Conservation (phyloP, 2,329 filamentous ascomycete genomes). For the Stagonosporopsis tanaceti region DNA sequence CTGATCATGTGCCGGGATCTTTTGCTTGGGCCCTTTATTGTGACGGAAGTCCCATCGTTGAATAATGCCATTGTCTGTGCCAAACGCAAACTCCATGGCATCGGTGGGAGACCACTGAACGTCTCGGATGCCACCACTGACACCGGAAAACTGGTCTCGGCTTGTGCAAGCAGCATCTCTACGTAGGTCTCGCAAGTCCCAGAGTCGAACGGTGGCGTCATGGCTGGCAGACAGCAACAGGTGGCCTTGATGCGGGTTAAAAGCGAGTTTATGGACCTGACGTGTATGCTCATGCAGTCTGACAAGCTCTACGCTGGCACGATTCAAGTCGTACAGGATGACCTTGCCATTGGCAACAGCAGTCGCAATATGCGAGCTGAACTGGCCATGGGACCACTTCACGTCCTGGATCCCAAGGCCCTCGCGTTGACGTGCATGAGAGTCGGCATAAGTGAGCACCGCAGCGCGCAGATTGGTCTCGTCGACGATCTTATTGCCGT, state of each 20-base stretch:
- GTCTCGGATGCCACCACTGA: conserved; percentile 69
- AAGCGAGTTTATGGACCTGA: conserved; percentile 71
- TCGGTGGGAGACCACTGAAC: conserved; percentile 72
- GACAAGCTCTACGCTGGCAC: conserved; percentile 66
- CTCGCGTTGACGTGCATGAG: conserved; percentile 61
- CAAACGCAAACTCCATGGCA: conserved; percentile 68
- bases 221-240: conserved; percentile 70
- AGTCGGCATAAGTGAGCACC: conserved; percentile 65
- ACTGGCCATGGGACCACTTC: conserved; percentile 71
- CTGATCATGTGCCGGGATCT: conserved; percentile 67
- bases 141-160: conserved; percentile 62
- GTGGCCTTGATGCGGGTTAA: conserved; percentile 68
- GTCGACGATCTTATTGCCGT: conserved; percentile 65
- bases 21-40: conserved; percentile 63
- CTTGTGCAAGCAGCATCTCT: conserved; percentile 62
- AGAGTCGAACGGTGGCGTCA: conserved; percentile 69
- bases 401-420: conserved; percentile 71
- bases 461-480: conserved; percentile 70
- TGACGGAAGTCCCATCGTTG: conserved; percentile 71
- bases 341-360: conserved; percentile 72
- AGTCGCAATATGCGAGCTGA: conserved; percentile 67
- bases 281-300: conserved; percentile 70
- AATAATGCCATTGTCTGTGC: conserved; percentile 69
- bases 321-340: conserved; percentile 70
- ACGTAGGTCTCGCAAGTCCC: conserved; percentile 67